Evolutionary conservation across 2,329 filamentous ascomycete species (phyloP).

Genomic region (Calonectria fujianensis): DNA sequence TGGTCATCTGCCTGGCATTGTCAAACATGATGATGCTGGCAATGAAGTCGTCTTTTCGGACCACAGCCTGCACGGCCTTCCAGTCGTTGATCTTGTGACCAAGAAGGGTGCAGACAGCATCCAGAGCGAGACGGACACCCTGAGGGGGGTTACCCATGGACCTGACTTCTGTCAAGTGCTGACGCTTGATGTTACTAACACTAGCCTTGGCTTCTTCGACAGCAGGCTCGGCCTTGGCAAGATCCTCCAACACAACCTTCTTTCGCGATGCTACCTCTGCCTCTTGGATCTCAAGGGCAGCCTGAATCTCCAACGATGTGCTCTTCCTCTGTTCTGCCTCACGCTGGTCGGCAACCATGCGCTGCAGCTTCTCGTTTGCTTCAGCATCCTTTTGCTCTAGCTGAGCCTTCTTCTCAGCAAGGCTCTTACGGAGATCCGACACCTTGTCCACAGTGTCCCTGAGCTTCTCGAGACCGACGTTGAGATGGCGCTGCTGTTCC

Average conservation of each 20-base stretch:
- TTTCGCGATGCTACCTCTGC: constrained; percentile 88
- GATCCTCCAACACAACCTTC: constrained; percentile 89
- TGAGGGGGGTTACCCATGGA: constrained; percentile 96
- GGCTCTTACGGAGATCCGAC: constrained; percentile 89
- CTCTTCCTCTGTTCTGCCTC: constrained; percentile 95
- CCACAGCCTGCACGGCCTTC: constrained; percentile 92
- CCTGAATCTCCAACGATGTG: constrained; percentile 91
- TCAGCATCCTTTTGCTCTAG: constrained; percentile 95
- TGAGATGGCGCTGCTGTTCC: constrained; percentile 98
- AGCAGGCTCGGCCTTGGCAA: constrained; percentile 93
- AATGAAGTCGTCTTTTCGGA: constrained; percentile 97
- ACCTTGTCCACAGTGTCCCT: constrained; percentile 98
- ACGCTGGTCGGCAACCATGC: constrained; percentile 96
- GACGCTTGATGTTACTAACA: constrained; percentile 98
- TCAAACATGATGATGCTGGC: constrained; percentile 98
- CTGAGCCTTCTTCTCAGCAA: constrained; percentile 95
- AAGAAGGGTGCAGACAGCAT: constrained; percentile 96
- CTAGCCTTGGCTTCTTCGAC: constrained; percentile 95
- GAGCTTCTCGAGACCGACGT: constrained; percentile 97
- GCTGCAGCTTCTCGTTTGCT: constrained; percentile 96
- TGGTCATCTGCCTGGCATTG: constrained; percentile 96
- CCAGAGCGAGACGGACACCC: constrained; percentile 92
- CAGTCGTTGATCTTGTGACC: constrained; percentile 93
- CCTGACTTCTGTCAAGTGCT: constrained; percentile 97
- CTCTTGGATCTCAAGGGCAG: constrained; percentile 91